Evolutionary conservation across 164 flowering plant genomes (phyloP), one percentile per base, ranked within the genome.

Genomic region (Echeveria elegans): DNA sequence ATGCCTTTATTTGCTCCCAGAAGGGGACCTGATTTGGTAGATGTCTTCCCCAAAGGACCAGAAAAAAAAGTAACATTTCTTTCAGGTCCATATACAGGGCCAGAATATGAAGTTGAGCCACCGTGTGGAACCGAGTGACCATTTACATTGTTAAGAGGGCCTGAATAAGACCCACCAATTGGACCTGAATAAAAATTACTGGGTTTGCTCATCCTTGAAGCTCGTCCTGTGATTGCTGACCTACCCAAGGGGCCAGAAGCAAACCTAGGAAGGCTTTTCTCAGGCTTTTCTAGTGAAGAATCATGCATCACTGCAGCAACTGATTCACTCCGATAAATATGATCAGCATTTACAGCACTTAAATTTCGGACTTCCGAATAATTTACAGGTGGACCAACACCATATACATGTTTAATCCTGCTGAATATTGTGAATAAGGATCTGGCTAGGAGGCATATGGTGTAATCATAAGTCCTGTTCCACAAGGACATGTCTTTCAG

Each of bases 361-460:
- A 78, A 74, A 41, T 72, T 73, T 41, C 71, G 45, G 26, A 43
- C 41, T 7, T 74, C 75, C 30, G 45, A 73, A 10, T 38, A 64
- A 41, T 72, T 80, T 11, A 58, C 63, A 6, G 67, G 64, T 34
- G 74, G 76, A 58, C 68, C 41, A 64, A 83, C 73, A 68, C 89
- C 96, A 76, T 90, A 90, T 6, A 91, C 96, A 63, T 72, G 78
- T 65, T 80, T 84, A 59, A 90, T 88, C 78, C 93, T 81, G 50
- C 72, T 68, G 38, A 79, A 80, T 65, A 85, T 75, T 4, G 98
- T 89, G 74, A 85, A 85, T 1, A 86, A n/a, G 0, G 95, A 88
- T 71, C 90, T 79, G 11, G 77, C 91, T 70, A 93, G 70, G 56
- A 93, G 88, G 19, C 69, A 78, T 26, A 85, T 72, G 0, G 81